phyloP scores from a whole-genome alignment of 345 rosid genomes.

The Citrus reticulata region DNA sequence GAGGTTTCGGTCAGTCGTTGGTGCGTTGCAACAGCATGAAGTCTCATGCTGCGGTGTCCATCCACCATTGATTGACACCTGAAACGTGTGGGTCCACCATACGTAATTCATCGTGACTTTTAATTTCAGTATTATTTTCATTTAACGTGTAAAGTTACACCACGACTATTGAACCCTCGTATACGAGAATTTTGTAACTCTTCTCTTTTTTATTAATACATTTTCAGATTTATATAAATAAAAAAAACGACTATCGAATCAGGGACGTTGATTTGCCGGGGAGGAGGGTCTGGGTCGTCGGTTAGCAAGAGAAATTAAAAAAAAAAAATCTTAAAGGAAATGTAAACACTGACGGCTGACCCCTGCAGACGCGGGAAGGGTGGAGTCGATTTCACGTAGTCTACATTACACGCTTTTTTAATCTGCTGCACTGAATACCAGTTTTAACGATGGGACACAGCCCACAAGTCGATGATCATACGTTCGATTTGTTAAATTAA shows the following conservation, averaged over 20 bases:
- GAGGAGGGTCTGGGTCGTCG: not conserved
- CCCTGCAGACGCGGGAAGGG: not conserved
- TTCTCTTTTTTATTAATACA: no score
- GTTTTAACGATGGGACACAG: not conserved
- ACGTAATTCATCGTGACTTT: not conserved
- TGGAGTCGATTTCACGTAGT: not conserved
- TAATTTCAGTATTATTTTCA: not conserved
- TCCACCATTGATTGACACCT: not conserved
- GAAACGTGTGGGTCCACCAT: not conserved
- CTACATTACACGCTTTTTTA: not conserved
- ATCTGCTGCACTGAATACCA: not conserved
- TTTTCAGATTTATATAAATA: no score
- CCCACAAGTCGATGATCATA: not conserved
- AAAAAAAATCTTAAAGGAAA: not conserved
- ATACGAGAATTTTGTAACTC: no score
- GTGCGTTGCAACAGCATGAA: conserved; percentile 13
- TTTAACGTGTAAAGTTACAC: not conserved
- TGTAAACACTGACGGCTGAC: not conserved
- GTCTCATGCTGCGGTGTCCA: not conserved
- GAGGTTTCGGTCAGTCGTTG: not conserved
- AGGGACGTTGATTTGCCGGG: not conserved
- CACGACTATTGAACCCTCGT: no score
- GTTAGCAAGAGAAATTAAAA: not conserved
- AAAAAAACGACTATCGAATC: not conserved
- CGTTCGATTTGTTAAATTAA: not conserved